Base-by-base conservation (phyloP, 768 basidiomycete species). In the Serendipita indica region DNA sequence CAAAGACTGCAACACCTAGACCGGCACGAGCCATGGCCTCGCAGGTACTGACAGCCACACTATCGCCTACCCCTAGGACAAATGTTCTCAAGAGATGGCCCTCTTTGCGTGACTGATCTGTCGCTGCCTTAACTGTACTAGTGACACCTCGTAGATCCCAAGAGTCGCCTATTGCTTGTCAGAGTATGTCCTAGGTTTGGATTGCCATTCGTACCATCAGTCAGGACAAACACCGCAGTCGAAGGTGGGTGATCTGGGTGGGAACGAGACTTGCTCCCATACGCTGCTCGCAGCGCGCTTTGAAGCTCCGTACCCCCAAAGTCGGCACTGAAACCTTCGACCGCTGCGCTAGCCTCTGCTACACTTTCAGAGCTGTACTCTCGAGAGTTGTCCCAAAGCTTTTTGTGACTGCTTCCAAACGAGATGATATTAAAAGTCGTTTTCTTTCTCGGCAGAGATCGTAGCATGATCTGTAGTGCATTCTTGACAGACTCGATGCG, bases 381-480 rank as follows among this genome's bases (percentile, higher is more conserved):
- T 16, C 59, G 61, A 57, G 77, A 75, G 0, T 22, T 39, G 0
- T 34, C 22, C 75, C 75, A 79, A 2, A 80, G 62, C 5, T 64
- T 43, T 3, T 60, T 61, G 3, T 65, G 65, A 0, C 10, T 0
- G 7, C 1, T 49, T 0, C 78, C 79, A 63, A 83, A 84, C 57
- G 75, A 76, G 58, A 79, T 72, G n/a, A 84, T 70, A 57, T 84
- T 84, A 70, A 84, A 79, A 0, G 56, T 63, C 0, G 79, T 75
- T 2, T 69, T 69, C 0, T 61, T 59, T 0, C 80, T 79, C 2
- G 83, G 69, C 63, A 79, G 71, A 3, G 70, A 73, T 2, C 60
- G 32, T 14, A 84, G 68, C 0, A 84, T 64, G 62, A 78, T 69
- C 0, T 49, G 46, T 32, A 83, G 67, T 0, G 79, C 77, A 30